phyloP scores from a whole-genome alignment of 2,329 filamentous ascomycete genomes.

The Claviceps africana region DNA sequence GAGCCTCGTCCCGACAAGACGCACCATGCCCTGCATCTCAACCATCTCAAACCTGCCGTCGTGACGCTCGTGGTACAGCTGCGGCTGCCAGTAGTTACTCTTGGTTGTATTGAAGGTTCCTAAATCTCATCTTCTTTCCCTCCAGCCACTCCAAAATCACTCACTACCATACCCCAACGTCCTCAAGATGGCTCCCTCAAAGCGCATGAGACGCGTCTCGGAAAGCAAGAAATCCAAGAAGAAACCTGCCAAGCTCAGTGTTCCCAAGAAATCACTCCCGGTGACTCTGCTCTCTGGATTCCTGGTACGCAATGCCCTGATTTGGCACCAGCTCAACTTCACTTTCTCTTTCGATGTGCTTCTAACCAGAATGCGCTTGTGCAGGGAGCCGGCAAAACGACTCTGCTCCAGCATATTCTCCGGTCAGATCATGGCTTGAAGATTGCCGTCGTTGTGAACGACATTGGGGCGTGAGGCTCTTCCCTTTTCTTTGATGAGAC shows the following conservation, averaged over 20 bases:
- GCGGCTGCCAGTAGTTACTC: slow-evolving; percentile 57
- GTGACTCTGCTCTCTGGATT: slow-evolving; percentile 24
- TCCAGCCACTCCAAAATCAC: too few species aligned
- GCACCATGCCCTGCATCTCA: slow-evolving; percentile 16
- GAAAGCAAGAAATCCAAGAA: slow-evolving; percentile 2
- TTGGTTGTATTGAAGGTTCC: too few species aligned
- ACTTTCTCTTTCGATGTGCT: too few species aligned
- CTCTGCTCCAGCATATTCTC: slow-evolving; percentile 54
- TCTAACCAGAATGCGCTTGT: too few species aligned
- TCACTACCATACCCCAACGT: too few species aligned
- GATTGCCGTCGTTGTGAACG: slow-evolving; percentile 62
- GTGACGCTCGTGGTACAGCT: slow-evolving; percentile 33
- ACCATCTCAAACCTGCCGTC: slow-evolving; percentile 40
- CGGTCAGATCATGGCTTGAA: slow-evolving; percentile 51
- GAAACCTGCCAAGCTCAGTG: not conserved
- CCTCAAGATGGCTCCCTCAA: slow-evolving; percentile 2
- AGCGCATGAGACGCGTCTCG: not conserved
- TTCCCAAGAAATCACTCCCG: slow-evolving; percentile 14
- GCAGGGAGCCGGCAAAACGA: slow-evolving; percentile 61
- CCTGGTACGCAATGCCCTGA: slow-evolving; percentile 16
- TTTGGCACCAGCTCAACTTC: too few species aligned
- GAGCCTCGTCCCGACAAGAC: too few species aligned
- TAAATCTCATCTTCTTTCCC: too few species aligned
- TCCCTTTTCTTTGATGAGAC: slow-evolving; percentile 14
- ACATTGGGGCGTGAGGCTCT: slow-evolving; percentile 42